Base-by-base conservation (phyloP, 2,329 filamentous ascomycete genomes). In the Dothideomycetes sp. region DNA sequence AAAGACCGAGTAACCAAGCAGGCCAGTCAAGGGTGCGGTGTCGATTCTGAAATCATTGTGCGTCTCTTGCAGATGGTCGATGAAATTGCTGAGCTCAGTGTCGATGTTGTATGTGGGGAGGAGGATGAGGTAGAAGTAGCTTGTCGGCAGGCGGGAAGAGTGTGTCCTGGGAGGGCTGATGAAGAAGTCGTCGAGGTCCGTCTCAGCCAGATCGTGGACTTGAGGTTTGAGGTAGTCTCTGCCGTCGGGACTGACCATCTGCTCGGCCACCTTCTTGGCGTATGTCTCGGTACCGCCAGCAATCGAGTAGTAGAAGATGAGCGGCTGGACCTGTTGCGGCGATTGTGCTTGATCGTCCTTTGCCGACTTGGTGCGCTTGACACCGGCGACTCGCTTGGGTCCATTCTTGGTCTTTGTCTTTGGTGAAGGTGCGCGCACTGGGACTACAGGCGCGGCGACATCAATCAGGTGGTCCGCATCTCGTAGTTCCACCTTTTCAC, bases 21-120 rank as follows among this genome's bases (percentile, higher is more conserved):
- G 62, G 1, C 70, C 65, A 0, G 81, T 79, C 34, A 98, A 63
- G 1, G 91, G 82, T 0, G 84, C 81, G 0, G 87, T 94, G 52
- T 96, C 88, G 49, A 98, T 93, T 42, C 89, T 78, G 68, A 96
- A 96, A 60, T 98, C 91, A 63, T 96, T 79, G 56, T 96, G 89
- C 0, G 88, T 96, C 58, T 98, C 89, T 55, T 83, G 73, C 4
- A 98, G 65, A 57, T 94, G 86, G 47, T 85, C 79, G 17, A 96
- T 68, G 57, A 96, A 88, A 12, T 77, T 89, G 54, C 88, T 83
- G 49, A 94, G 77, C 49, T 93, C 83, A 5, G 84, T 89, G 54
- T 95, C 89, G 53, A 95, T 94, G 55, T 96, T 93, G 67, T 95
- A 96, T 47, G 84, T 88, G 0, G 89, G 91, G 3, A 95, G 62